These are phyloP conservation scores for Wickerhamomyces rabaulensis DNA, from an alignment of 805 yeast genomes.

Conservation along the genomic window DNA sequence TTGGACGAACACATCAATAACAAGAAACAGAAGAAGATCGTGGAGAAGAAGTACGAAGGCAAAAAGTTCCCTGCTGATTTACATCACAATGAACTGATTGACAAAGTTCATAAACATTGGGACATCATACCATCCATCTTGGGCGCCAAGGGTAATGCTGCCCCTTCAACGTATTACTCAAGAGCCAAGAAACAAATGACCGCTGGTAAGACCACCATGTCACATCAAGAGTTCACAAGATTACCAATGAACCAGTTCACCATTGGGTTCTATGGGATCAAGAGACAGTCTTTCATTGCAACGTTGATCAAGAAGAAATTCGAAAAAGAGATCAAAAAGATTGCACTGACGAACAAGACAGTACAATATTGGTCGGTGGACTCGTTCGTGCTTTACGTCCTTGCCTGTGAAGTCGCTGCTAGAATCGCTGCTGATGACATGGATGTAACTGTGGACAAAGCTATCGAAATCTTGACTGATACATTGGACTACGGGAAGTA, in stretches of 20 bases:
- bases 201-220: constrained; percentile 37
- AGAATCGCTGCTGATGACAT: constrained; percentile 45
- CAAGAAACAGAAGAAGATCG: constrained; percentile 10
- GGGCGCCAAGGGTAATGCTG: constrained; percentile 30
- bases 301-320: constrained; percentile 33
- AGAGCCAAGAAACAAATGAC: constrained; percentile 39
- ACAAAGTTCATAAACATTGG: constrained; percentile 27
- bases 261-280: constrained; percentile 60
- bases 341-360: constrained; percentile 33
- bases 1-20: constrained; percentile 15
- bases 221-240: constrained; percentile 34
- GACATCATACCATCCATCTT: constrained; percentile 34
- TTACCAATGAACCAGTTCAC: constrained; percentile 40
- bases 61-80: constrained; percentile 22
- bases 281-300: constrained; percentile 49
- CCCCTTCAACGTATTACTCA: constrained; percentile 43
- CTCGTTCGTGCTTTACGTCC: constrained; percentile 50
- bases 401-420: constrained; percentile 59
- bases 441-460: constrained; percentile 33
- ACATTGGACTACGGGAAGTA: constrained; percentile 45
- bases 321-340: constrained; percentile 25
- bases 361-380: constrained; percentile 57
- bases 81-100: constrained; percentile 26
- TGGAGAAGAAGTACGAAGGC: constrained; percentile 16
- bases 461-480: constrained; percentile 39